Evolutionary conservation across 139 green algal species (phyloP), one percentile per base, ranked within the genome.

Genomic region (Parachlorella kessleri): DNA sequence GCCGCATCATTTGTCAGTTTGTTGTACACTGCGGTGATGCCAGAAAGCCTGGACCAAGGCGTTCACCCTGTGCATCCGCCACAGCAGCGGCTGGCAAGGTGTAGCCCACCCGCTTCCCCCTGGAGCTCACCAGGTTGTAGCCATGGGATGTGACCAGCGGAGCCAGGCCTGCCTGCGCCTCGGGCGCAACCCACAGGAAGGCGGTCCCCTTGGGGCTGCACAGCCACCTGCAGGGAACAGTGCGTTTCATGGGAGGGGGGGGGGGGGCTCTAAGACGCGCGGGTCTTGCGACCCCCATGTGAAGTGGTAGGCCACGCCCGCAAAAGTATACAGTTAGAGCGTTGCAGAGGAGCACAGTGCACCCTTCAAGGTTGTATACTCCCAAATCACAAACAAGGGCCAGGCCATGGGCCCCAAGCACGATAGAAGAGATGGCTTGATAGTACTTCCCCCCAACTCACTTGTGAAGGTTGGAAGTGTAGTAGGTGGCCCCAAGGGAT

Each of bases 391-490:
- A n/a, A n/a, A n/a, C n/a, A n/a, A n/a, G n/a, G n/a, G n/a, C n/a
- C n/a, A n/a, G n/a, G n/a, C n/a, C n/a, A n/a, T n/a, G n/a, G n/a
- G n/a, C n/a, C n/a, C n/a, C n/a, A n/a, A n/a, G n/a, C n/a, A n/a
- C n/a, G n/a, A n/a, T n/a, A n/a, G n/a, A n/a, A n/a, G n/a, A n/a
- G n/a, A n/a, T n/a, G n/a, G n/a, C n/a, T n/a, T n/a, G n/a, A n/a
- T n/a, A n/a, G n/a, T n/a, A n/a, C 5, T 73, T 40, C 48, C 42
- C 80, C 75, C 66, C 72, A 63, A 73, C 48, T 75, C 78, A 88
- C 78, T 92, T 92, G 82, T 92, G 87, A 54, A 88, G 77, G 70
- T 93, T 94, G 80, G 73, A 72, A 26, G 78, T 86, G 81, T 91
- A 93, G 77, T 77, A 92, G 35, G 90, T 69, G 28, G 65, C 80